These are phyloP conservation scores for Davidsoniella virescens DNA, from an alignment of 2,329 filamentous ascomycete genomes.

Conservation along the genomic window DNA sequence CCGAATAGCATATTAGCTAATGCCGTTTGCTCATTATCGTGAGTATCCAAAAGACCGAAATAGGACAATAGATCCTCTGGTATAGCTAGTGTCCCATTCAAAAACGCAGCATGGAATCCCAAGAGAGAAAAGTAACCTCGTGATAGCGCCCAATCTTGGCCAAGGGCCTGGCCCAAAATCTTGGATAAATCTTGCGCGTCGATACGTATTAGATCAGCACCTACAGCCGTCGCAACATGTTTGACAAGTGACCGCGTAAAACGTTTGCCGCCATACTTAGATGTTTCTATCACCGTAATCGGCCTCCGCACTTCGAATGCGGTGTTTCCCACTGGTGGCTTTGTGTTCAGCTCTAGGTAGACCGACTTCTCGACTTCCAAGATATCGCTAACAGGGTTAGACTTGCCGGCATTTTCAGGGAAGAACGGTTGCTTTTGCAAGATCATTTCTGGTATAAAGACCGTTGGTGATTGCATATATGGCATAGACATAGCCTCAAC, in stretches of 20 bases:
- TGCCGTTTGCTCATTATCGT: conserved; percentile 20
- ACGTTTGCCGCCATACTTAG: conserved; percentile 24
- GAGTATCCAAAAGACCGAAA: conserved; percentile 6
- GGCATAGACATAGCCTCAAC: conserved; percentile 10
- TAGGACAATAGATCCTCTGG: conserved; percentile 18
- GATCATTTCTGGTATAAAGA: conserved; percentile 18
- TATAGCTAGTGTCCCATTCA: conserved; percentile 32
- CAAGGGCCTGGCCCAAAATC: conserved; percentile 53
- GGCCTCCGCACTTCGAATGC: conserved; percentile 20
- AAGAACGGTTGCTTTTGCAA: conserved; percentile 13
- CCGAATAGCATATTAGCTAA: conserved; percentile 11
- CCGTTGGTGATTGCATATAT: conserved; percentile 16
- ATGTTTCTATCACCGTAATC: conserved; percentile 23
- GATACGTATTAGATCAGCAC: conserved; percentile 51
- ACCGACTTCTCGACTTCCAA: conserved; percentile 14
- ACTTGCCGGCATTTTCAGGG: conserved; percentile 11
- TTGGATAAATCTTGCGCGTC: conserved; percentile 55
- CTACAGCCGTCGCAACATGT: conserved; percentile 42
- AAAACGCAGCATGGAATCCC: conserved; percentile 38
- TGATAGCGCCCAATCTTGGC: conserved; percentile 37
- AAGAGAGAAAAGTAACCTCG: conserved; percentile 35
- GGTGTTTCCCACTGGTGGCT: conserved; percentile 4
- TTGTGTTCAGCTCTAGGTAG: conserved; percentile 12
- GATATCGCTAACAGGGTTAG: conserved; percentile 9
- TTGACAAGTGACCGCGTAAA: conserved; percentile 38